These are phyloP conservation scores for Tulasnella sp. DNA, from an alignment of 768 basidiomycete genomes.

Conservation along the genomic window DNA sequence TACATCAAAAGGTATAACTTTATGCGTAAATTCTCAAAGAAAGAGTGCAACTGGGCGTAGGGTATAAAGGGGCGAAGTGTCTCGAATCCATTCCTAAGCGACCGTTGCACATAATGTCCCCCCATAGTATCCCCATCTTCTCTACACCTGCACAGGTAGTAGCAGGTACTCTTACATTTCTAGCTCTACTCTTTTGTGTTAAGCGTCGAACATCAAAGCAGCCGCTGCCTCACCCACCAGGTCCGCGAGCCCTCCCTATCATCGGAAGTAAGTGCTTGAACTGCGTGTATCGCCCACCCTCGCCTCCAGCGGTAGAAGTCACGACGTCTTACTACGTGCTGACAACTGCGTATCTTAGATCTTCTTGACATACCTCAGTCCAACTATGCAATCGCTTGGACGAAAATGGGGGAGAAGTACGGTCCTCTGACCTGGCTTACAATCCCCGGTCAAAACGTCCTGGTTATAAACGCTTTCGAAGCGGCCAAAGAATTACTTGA, in stretches of 20 bases:
- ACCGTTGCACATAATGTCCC: neutral
- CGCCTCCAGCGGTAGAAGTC: neutral
- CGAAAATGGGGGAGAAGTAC: conserved; percentile 22
- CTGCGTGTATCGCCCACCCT: neutral
- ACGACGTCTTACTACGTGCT: too few relatives aligned
- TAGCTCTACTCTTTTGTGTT: neutral
- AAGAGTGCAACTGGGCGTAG: too few relatives aligned
- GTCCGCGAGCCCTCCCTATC: neutral
- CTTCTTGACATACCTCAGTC: conserved; percentile 39
- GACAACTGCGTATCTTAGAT: neutral
- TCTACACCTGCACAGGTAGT: neutral
- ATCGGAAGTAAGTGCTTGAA: neutral
- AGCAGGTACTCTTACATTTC: neutral
- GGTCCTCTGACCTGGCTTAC: conserved; percentile 22
- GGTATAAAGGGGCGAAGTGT: too few relatives aligned
- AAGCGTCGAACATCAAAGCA: neutral
- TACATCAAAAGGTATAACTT: too few relatives aligned
- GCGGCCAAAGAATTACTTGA: conserved; percentile 35
- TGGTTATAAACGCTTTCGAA: conserved; percentile 31
- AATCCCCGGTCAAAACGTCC: conserved; percentile 24
- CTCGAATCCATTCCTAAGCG: too few relatives aligned
- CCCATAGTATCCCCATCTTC: neutral
- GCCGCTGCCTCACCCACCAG: neutral
- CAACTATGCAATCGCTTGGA: neutral
- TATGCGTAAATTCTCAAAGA: too few relatives aligned